Evolutionary conservation across 2,329 filamentous ascomycete species (phyloP).

Genomic region (Epichloe typhina): DNA sequence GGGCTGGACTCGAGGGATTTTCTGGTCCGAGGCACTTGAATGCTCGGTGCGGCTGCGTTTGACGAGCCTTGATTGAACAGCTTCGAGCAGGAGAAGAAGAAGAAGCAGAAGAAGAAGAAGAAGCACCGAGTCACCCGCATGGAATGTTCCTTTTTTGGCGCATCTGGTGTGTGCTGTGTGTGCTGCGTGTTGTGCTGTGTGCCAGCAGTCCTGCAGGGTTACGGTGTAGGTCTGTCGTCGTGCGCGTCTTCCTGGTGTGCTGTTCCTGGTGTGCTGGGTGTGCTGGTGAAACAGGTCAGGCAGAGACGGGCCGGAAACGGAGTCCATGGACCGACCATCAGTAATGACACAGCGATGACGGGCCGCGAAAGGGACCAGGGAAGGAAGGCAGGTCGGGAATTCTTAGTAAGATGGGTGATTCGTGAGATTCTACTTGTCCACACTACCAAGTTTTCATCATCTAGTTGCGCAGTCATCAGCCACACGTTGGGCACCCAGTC

Average conservation of each 20-base stretch:
- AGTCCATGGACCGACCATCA: background rate
- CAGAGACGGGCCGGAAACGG: background rate
- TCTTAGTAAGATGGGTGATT: too few species aligned
- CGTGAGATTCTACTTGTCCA: too few species aligned
- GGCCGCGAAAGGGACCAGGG: background rate
- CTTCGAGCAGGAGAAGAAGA: background rate
- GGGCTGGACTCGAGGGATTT: background rate
- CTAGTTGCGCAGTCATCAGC: background rate
- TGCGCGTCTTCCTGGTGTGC: background rate
- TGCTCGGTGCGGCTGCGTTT: background rate
- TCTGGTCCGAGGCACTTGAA: background rate
- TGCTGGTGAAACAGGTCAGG: too few species aligned
- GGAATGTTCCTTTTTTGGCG: background rate
- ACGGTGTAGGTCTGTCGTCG: background rate
- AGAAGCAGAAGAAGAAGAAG: background rate
- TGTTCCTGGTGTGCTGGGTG: background rate
- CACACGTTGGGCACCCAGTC: constrained; percentile 3
- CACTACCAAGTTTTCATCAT: too few species aligned
- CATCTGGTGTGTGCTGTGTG: background rate
- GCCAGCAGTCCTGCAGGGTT: background rate
- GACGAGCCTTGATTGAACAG: background rate
- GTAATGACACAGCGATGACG: background rate
- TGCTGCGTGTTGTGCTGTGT: too few species aligned
- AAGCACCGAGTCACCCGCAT: background rate
- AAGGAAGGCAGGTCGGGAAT: too few species aligned